Conservation (phyloP, 2,329 filamentous ascomycete species). For the Ascochyta rabiei region DNA sequence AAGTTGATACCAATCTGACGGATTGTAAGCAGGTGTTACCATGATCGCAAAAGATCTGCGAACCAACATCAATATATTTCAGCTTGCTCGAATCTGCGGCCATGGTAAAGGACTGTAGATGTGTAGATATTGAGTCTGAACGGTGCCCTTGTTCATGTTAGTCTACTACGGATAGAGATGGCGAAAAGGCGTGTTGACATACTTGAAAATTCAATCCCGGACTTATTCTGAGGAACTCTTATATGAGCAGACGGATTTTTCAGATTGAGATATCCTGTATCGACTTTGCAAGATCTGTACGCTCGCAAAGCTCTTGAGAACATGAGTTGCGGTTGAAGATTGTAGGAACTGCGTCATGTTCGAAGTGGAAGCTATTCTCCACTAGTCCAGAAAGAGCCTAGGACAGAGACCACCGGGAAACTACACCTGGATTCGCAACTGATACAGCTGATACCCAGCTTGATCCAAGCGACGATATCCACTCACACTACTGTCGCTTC, state of each 20-base stretch:
- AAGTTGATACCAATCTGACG: conserved; percentile 88
- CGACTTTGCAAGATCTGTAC: background rate
- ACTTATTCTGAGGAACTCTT: background rate
- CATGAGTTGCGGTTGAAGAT: conserved; percentile 17
- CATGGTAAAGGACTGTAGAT: conserved; percentile 3
- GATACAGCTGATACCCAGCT: background rate
- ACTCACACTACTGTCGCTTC: too few relatives aligned
- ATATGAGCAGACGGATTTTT: background rate
- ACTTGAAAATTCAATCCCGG: conserved; percentile 18
- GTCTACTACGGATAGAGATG: background rate
- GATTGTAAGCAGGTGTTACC: conserved; percentile 16
- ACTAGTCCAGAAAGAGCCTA: conserved; percentile 1
- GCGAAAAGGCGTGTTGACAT: conserved; percentile 5
- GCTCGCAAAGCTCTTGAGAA: conserved; percentile 8
- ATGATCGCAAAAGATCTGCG: conserved; percentile 20
- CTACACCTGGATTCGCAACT: background rate
- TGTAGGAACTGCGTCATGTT: conserved; percentile 11
- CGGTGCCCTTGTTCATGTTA: background rate
- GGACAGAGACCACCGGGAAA: background rate
- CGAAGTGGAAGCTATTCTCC: background rate
- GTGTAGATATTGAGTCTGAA: background rate
- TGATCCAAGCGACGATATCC: background rate
- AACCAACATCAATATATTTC: conserved; percentile 54
- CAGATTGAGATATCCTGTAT: background rate
- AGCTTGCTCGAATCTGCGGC: conserved; percentile 22